Base-by-base conservation (phyloP, 2,329 filamentous ascomycete species). In the Epichloe amarillans region DNA sequence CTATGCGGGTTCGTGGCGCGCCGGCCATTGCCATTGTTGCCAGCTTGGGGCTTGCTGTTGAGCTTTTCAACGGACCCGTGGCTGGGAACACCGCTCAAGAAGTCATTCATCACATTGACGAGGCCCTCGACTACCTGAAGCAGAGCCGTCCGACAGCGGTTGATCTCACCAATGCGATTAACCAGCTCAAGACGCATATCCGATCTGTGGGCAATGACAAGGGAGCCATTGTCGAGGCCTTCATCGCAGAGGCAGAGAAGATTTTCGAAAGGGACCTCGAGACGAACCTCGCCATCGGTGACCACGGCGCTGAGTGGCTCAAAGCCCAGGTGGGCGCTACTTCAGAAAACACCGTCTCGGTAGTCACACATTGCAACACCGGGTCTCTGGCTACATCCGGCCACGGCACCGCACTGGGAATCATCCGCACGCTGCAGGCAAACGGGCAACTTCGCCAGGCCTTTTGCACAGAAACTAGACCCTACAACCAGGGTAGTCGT, bases 1-100 rank as follows among this genome's bases (percentile, higher is more conserved):
- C 84, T 15, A 93, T 93, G 87, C 71, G 82, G 46, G 81, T 84
- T 6, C 81, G 87, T 60, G 88, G 69, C 36, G 93, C 93, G 5
- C 93, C 93, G 0, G 93, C 93, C 44, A 98, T 98, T 65, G 93
- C 93, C 43, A 97, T 98, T 56, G 93, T 98, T n/a, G 93, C 93
- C 21, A 87, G 86, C 19, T 77, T 98, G 36, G 84, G 87, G 2
- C 78, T 96, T 37, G 90, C 89, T 1, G 87, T 95, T 8, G 91
- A 97, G 66, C 69, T 97, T 8, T 72, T 81, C 47, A 77, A 78
- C 7, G 75, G 76, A 53, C 51, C 64, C 3, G 54, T 62, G 8
- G 66, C 71, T 4, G 75, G 79, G 1, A 58, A 64, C 0, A 69
- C 68, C 0, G 64, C 72, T 0, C 64, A 70, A 0, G 80, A 85